These are phyloP conservation scores for Pholiota adiposa DNA, from an alignment of 1,284 basidiomycete genomes.

Conservation along the genomic window DNA sequence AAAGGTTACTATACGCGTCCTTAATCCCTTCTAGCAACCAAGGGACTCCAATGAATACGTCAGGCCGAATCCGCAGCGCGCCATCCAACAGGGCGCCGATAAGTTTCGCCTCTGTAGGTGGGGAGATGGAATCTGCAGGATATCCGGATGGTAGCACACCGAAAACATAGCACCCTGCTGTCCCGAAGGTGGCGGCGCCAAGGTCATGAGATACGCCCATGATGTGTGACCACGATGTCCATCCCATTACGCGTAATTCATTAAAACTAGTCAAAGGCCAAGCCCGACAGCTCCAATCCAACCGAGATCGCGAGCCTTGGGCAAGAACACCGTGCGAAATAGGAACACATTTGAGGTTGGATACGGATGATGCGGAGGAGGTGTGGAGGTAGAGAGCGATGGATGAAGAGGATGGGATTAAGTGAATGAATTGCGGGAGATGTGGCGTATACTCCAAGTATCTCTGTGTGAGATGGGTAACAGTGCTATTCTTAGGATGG, in stretches of 20 bases:
- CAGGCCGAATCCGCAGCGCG: conserved; percentile 11
- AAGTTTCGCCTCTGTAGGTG: conserved; percentile 6
- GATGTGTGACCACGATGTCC: conserved; percentile 34
- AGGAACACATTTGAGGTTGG: conserved; percentile 35
- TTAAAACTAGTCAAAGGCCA: conserved; percentile 21
- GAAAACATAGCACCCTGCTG: conserved; percentile 34
- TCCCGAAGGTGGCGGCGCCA: conserved; percentile 23
- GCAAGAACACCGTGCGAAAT: conserved; percentile 28
- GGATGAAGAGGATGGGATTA: conserved; percentile 13
- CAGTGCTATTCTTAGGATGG: conserved; percentile 22
- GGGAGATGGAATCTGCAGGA: background rate
- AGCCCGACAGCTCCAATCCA: conserved; percentile 21
- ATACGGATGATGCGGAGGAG: conserved; percentile 33
- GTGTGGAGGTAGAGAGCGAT: conserved; percentile 31
- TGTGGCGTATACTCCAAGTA: conserved; percentile 18
- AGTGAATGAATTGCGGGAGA: background rate
- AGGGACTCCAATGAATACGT: conserved; percentile 26
- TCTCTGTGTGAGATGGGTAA: conserved; percentile 25
- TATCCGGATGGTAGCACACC: conserved; percentile 30
- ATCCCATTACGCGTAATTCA: conserved; percentile 30
- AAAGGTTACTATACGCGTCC: conserved; percentile 6
- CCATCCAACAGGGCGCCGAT: conserved; percentile 16
- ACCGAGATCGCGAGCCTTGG: conserved; percentile 15
- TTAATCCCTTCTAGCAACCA: conserved; percentile 25
- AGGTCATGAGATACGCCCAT: conserved; percentile 28